phyloP scores from a whole-genome alignment of 2,329 filamentous ascomycete genomes.

The Aspergillus udagawae region DNA sequence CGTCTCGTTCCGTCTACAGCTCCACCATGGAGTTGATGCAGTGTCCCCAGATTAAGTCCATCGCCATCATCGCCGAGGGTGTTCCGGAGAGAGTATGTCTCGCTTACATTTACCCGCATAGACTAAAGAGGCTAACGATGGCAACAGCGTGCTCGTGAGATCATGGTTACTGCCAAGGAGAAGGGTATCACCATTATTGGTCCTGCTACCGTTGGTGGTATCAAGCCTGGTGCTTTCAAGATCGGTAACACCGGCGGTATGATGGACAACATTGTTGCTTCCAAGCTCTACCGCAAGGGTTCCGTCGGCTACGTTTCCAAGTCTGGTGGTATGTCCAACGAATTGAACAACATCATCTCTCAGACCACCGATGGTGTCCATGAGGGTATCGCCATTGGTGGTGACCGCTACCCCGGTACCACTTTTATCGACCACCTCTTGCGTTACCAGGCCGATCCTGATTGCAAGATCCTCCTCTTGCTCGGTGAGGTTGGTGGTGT shows the following conservation, averaged over 20 bases:
- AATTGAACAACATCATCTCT: constrained; percentile 98
- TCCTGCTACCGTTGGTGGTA: constrained; percentile 95
- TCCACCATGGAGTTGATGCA: constrained; percentile 99
- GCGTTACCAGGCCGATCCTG: constrained; percentile 91
- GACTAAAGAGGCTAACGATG: constrained; percentile 5
- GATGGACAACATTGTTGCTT: constrained; percentile 99
- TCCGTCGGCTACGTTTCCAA: constrained; percentile 99
- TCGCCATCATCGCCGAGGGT: constrained; percentile 99
- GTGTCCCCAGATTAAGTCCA: constrained; percentile 93
- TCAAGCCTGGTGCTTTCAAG: constrained; percentile 99
- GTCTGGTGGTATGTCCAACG: constrained; percentile 99
- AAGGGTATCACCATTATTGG: constrained; percentile 99
- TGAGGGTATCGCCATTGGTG: constrained; percentile 98
- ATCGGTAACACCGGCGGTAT: constrained; percentile 99
- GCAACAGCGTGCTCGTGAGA: constrained; percentile 85
- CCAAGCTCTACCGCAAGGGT: constrained; percentile 99
- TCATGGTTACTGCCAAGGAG: constrained; percentile 92
- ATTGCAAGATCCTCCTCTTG: constrained; percentile 94
- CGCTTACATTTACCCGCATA: neutral
- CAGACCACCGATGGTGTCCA: constrained; percentile 97
- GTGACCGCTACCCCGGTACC: constrained; percentile 97
- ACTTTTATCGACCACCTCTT: constrained; percentile 99
- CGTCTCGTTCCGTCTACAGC: constrained; percentile 95
- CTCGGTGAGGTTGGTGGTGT: constrained; percentile 99
- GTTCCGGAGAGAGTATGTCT: constrained; percentile 82